A percentile compares a stretch with the other conserved stretches of the same genome.
Conservation (phyloP, 2,329 filamentous ascomycete species). For the Arthrobotrys musiformis region DNA sequence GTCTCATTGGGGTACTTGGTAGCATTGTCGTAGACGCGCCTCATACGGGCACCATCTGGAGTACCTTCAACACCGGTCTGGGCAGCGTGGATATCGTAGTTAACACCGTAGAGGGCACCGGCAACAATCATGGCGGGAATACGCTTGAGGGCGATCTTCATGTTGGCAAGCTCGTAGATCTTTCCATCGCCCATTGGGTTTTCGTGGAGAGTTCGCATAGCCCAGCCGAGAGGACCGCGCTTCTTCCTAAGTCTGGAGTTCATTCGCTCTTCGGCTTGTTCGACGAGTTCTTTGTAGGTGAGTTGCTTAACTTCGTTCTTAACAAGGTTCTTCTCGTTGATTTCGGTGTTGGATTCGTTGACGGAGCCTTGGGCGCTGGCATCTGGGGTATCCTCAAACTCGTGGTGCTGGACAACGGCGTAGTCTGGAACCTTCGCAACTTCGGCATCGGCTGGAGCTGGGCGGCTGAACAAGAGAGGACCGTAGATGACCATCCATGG, state of each 20-base stretch:
- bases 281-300: constrained; percentile 73
- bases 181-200: constrained; percentile 78
- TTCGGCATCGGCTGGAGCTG: constrained; percentile 64
- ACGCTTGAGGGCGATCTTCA: constrained; percentile 72
- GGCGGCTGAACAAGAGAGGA: constrained; percentile 66
- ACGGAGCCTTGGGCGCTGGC: constrained; percentile 59
- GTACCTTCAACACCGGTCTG: constrained; percentile 65
- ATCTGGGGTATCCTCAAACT: constrained; percentile 65
- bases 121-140: constrained; percentile 74
- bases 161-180: constrained; percentile 79
- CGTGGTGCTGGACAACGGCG: constrained; percentile 76
- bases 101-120: constrained; percentile 75
- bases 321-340: constrained; percentile 65
- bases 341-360: constrained; percentile 58
- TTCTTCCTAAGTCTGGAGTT: constrained; percentile 73
- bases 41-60: constrained; percentile 64
- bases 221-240: constrained; percentile 80
- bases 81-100: constrained; percentile 74
- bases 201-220: constrained; percentile 78
- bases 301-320: constrained; percentile 67
- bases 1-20: constrained; percentile 72
- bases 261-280: constrained; percentile 69
- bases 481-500: constrained; percentile 69
- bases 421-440: constrained; percentile 76
- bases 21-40: constrained; percentile 63